Conservation (phyloP, 441 rosid species). For the Cnidoscolus chayamansa region DNA sequence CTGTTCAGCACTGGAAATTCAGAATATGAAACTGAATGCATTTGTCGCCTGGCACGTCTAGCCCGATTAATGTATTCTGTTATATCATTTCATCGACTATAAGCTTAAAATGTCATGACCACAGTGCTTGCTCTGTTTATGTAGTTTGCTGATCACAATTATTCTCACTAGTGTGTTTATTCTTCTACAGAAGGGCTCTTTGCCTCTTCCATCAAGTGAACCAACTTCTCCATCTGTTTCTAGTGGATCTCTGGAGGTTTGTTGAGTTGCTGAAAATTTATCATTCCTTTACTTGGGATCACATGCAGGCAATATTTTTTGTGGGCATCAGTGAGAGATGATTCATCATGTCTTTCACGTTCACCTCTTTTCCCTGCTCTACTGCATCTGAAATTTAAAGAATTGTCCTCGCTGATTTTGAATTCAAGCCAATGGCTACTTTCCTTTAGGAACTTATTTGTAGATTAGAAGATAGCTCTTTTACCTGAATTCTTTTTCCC, state of each 20-base stretch:
- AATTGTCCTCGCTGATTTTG: background rate
- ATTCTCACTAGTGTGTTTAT: slow-evolving; percentile 23
- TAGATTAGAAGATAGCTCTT: background rate
- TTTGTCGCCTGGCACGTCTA: background rate
- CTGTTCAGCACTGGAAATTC: background rate
- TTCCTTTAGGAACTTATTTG: background rate
- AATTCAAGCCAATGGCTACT: background rate
- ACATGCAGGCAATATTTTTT: slow-evolving; percentile 1
- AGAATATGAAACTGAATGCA: background rate
- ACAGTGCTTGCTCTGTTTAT: slow-evolving; percentile 13
- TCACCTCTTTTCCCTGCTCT: background rate
- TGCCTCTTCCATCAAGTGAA: slow-evolving; percentile 52
- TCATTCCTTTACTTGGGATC: background rate
- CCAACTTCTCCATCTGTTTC: slow-evolving; percentile 39
- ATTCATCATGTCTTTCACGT: background rate
- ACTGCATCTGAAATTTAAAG: too few species aligned
- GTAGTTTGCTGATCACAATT: background rate
- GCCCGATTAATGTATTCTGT: background rate
- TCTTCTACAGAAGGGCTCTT: slow-evolving; percentile 41
- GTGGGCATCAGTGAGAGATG: background rate
- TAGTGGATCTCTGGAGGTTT: slow-evolving; percentile 52
- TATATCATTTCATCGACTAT: background rate
- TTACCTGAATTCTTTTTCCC: background rate
- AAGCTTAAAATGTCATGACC: background rate
- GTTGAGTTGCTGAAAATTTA: slow-evolving; percentile 18